Evolutionary conservation across 2,329 filamentous ascomycete species (phyloP).

Genomic region (Corniculantispora saksenae): DNA sequence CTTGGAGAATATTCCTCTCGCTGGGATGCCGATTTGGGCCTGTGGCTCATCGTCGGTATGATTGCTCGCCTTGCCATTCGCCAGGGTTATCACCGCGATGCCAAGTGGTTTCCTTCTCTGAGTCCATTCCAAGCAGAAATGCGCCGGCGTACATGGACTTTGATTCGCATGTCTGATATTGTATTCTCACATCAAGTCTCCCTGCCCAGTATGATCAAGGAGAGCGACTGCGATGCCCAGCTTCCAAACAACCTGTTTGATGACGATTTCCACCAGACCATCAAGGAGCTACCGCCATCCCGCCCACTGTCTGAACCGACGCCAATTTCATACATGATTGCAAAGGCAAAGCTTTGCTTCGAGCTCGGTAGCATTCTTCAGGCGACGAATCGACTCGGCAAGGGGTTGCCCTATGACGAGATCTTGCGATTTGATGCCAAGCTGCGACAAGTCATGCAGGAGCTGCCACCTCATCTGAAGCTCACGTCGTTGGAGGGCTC

Average conservation of each 20-base stretch:
- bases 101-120: conserved; percentile 71
- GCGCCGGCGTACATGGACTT: conserved; percentile 67
- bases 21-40: conserved; percentile 70
- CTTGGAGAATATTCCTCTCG: conserved; percentile 74
- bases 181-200: conserved; percentile 75
- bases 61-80: conserved; percentile 61
- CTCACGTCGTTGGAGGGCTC: conserved; percentile 74
- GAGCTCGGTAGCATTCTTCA: conserved; percentile 74
- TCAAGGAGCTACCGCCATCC: conserved; percentile 66
- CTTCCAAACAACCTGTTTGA: conserved; percentile 79
- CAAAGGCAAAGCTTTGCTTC: conserved; percentile 66
- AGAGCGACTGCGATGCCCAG: conserved; percentile 73
- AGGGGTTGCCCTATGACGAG: conserved; percentile 62
- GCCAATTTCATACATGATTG: conserved; percentile 77
- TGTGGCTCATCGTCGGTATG: conserved; percentile 60
- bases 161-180: conserved; percentile 72
- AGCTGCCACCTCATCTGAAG: conserved; percentile 77
- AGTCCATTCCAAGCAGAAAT: conserved; percentile 78
- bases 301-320: conserved; percentile 70
- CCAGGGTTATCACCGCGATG: conserved; percentile 78
- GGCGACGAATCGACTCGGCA: conserved; percentile 57
- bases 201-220: conserved; percentile 69
- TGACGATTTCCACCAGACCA: conserved; percentile 73
- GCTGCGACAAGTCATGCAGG: conserved; percentile 61
- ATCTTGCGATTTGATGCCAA: conserved; percentile 63